Conservation (phyloP, 805 yeast species). For the Metschnikowia koreensis region DNA sequence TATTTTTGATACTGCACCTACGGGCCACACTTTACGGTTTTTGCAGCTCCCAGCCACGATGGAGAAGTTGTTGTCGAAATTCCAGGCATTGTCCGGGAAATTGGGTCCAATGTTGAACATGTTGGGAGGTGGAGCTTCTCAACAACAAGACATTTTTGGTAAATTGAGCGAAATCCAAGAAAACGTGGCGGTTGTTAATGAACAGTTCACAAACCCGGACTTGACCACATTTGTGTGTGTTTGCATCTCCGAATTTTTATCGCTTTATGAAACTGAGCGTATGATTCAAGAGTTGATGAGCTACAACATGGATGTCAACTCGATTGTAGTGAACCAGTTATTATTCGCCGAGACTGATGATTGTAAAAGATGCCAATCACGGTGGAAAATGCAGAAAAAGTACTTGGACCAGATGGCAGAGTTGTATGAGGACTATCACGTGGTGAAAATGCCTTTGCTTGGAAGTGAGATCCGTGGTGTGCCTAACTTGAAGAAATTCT, state of each 20-base stretch:
- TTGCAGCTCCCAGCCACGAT: conserved; percentile 91
- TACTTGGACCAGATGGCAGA: conserved; percentile 94
- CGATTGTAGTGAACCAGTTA: conserved; percentile 93
- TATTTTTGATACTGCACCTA: conserved; percentile 99
- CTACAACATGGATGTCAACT: conserved; percentile 94
- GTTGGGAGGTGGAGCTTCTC: conserved; percentile 56
- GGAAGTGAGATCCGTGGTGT: conserved; percentile 95
- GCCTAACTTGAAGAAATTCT: conserved; percentile 78
- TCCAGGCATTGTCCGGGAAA: conserved; percentile 79
- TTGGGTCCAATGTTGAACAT: conserved; percentile 88
- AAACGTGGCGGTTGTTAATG: conserved; percentile 82
- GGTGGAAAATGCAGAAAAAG: conserved; percentile 95
- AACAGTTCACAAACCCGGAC: conserved; percentile 94
- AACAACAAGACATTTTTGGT: conserved; percentile 66
- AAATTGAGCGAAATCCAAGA: conserved; percentile 79
- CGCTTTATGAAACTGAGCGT: conserved; percentile 95
- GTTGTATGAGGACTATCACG: conserved; percentile 93
- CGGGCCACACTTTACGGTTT: conserved; percentile 96
- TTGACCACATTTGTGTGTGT: conserved; percentile 95
- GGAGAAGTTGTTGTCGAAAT: conserved; percentile 81
- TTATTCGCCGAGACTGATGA: conserved; percentile 79
- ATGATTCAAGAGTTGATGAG: conserved; percentile 94
- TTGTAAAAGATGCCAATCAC: conserved; percentile 87
- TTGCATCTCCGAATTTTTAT: conserved; percentile 94
- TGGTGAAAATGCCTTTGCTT: conserved; percentile 91